Evolutionary conservation across 805 yeast species (phyloP), one percentile per base, ranked within the genome.

Genomic region (Ogataea kodamae): DNA sequence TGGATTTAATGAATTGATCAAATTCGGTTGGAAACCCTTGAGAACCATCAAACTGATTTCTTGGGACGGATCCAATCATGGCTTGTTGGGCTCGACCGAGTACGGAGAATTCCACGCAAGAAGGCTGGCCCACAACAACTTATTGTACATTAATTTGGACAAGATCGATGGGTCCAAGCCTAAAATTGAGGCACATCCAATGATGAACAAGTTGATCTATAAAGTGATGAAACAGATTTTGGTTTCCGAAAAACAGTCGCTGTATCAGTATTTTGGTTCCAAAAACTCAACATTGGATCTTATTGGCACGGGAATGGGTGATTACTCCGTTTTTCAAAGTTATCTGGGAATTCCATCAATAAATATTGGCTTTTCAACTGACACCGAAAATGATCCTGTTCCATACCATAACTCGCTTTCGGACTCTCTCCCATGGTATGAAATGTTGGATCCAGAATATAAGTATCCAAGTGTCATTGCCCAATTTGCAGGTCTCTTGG

Each of bases 301-400:
- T 13, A 60, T 76, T 9, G 74, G 76, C 3, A 67, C 74, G 7
- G 72, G 74, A 5, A 38, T 52, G 33, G 65, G 79, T 1, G 81
- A 76, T 49, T 72, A 65, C 48, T 65, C 74, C 3, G 76, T 75
- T 7, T 78, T 79, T 45, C 84, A 80, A 54, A 72, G 73, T 47
- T 78, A 75, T 50, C 53, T 80, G 43, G 89, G 87, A 5, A 71
- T 81, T 23, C 84, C 89, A 2, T 68, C 82, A 0, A 66, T 76
- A 8, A 68, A 68, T 32, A 53, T 76, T 33, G 72, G 74, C 6
- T 72, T 70, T 46, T 33, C 30, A 4, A 52, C 51, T 25, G 52
- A 61, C 30, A 58, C 56, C 3, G 35, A 42, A 8, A 45, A 47
- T 4, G 80, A 76, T 51, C 70, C 81, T 5, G 62, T 76, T n/a